A percentile compares a stretch with the other conserved stretches of the same genome.
These are phyloP conservation scores for Tuber melanosporum DNA, from an alignment of 495 filamentous ascomycete genomes.

Conservation along the genomic window DNA sequence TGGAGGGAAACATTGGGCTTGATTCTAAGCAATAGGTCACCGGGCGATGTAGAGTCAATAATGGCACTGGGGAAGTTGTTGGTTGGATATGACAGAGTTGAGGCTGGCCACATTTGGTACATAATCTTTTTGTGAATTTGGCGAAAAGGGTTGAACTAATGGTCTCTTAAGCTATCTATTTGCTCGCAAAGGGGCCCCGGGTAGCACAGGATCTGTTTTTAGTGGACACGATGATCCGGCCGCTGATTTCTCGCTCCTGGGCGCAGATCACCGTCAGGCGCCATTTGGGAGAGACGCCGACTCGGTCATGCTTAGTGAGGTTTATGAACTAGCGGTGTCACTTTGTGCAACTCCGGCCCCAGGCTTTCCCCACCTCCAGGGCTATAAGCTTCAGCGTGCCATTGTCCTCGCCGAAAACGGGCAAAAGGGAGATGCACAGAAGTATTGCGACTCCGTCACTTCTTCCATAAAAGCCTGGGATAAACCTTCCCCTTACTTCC, in stretches of 20 bases:
- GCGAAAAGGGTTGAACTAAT: neutral
- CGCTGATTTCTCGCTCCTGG: conserved; percentile 72
- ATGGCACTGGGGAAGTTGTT: conserved; percentile 75
- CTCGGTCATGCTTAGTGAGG: conserved; percentile 77
- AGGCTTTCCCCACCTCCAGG: conserved; percentile 68
- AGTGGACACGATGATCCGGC: conserved; percentile 78
- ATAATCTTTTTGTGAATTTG: conserved; percentile 46
- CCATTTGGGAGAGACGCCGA: conserved; percentile 72
- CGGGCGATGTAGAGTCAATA: conserved; percentile 68
- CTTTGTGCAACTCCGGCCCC: conserved; percentile 29
- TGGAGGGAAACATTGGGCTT: conserved; percentile 88
- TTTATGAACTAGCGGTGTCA: conserved; percentile 76
- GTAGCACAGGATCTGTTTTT: conserved; percentile 53
- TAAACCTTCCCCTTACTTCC: conserved; percentile 74
- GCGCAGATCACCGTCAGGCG: conserved; percentile 62
- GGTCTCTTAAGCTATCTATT: conserved; percentile 48
- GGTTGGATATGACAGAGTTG: conserved; percentile 75
- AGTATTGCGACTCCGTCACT: conserved; percentile 82
- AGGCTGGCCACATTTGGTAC: conserved; percentile 87
- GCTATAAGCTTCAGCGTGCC: conserved; percentile 85
- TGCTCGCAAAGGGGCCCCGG: conserved; percentile 48
- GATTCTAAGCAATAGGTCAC: conserved; percentile 77
- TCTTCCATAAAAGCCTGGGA: conserved; percentile 74
- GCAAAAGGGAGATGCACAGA: conserved; percentile 70
- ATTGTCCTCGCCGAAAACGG: conserved; percentile 76